Conservation (phyloP, 2,329 filamentous ascomycete genomes). For the Arthrinium phaeospermum region DNA sequence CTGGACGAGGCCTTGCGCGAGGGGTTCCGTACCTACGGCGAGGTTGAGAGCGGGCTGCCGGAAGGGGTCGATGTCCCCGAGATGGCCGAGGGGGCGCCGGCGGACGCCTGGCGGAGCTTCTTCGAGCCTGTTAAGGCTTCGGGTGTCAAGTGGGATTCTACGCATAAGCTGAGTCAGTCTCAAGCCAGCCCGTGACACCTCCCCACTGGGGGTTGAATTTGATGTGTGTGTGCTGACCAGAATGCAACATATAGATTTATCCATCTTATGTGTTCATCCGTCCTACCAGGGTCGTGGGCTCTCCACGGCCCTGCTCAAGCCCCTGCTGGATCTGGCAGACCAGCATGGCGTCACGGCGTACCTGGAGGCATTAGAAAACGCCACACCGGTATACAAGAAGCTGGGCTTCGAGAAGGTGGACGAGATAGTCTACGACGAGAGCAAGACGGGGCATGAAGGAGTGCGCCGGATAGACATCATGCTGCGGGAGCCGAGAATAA, state of each 20-base stretch:
- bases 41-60: conserved; percentile 23
- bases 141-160: conserved; percentile 32
- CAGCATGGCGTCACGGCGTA: conserved; percentile 22
- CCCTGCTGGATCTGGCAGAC: conserved; percentile 22
- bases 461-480: conserved; percentile 22
- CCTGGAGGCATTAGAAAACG: conserved; percentile 24
- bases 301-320: conserved; percentile 19
- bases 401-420: conserved; percentile 25
- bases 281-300: conserved; percentile 23
- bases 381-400: conserved; percentile 21
- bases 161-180: conserved; percentile 35
- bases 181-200: background rate
- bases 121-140: conserved; percentile 30
- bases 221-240: background rate
- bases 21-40: conserved; percentile 32
- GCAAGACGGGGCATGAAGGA: conserved; percentile 22
- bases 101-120: conserved; percentile 31
- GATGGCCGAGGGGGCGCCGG: conserved; percentile 16
- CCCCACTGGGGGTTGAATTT: background rate
- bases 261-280: conserved; percentile 21
- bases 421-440: conserved; percentile 22
- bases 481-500: conserved; percentile 19
- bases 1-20: conserved; percentile 27
- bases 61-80: background rate
- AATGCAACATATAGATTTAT: conserved; percentile 11